A percentile compares a stretch with the other conserved stretches of the same genome.
These are phyloP conservation scores for Apiospora aurea DNA, from an alignment of 2,329 filamentous ascomycete species.

Conservation along the genomic window DNA sequence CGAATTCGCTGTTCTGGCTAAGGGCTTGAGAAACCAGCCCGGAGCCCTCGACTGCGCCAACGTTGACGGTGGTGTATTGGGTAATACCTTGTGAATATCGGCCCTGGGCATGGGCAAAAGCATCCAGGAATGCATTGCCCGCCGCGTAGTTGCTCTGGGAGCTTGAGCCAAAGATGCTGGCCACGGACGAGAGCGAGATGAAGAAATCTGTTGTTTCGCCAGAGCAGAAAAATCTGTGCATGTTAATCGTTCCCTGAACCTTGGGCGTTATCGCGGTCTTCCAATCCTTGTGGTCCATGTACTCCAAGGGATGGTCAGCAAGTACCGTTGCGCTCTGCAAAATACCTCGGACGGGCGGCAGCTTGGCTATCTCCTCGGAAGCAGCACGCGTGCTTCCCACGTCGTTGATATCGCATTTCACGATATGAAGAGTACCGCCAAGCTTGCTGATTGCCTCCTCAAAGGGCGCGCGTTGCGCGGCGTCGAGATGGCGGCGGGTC, in stretches of 20 bases:
- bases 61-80: conserved; percentile 29
- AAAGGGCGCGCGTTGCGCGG: conserved; percentile 25
- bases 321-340: conserved; percentile 50
- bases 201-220: conserved; percentile 33
- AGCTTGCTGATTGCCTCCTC: conserved; percentile 43
- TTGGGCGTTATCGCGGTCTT: conserved; percentile 28
- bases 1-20: conserved; percentile 26
- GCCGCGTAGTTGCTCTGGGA: conserved; percentile 26
- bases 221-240: conserved; percentile 28
- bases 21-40: conserved; percentile 25
- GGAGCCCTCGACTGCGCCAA: conserved; percentile 30
- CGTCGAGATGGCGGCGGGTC: conserved; percentile 36
- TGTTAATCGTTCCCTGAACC: conserved; percentile 29
- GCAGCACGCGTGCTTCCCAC: conserved; percentile 34
- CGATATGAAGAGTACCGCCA: conserved; percentile 36
- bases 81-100: conserved; percentile 23
- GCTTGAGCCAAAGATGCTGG: conserved; percentile 24
- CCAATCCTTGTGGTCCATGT: conserved; percentile 31
- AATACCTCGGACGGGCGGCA: conserved; percentile 46
- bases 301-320: conserved; percentile 29
- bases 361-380: neutral
- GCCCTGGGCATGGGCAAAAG: conserved; percentile 28
- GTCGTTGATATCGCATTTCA: conserved; percentile 45
- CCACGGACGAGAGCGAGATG: conserved; percentile 33
- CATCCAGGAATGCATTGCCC: conserved; percentile 33